Percentiles rank a stretch among this genome's conserved stretches.
Conservation (phyloP, 345 rosid species). For the Salix purpurea region DNA sequence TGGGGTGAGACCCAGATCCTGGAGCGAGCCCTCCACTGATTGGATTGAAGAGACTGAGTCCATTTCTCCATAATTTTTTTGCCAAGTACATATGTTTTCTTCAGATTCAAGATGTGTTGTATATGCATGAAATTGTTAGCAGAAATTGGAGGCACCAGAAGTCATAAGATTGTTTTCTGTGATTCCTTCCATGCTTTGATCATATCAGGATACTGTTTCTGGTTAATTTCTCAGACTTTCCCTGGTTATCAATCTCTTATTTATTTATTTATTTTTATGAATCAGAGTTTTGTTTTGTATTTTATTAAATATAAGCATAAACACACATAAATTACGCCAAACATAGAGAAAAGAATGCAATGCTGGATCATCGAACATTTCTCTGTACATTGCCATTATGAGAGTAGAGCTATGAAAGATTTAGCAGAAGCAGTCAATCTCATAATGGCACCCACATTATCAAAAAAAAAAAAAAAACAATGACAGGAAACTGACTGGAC, state of each 20-base stretch:
- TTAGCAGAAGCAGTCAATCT: background rate
- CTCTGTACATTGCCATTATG: background rate
- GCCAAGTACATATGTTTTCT: background rate
- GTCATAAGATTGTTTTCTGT: background rate
- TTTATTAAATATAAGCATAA: too few species aligned
- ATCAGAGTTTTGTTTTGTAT: background rate
- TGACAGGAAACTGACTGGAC: background rate
- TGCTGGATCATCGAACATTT: background rate
- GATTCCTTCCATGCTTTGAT: background rate
- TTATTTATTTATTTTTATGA: background rate
- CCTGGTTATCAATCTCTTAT: background rate
- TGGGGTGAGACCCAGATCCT: constrained; percentile 68
- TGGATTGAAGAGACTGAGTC: constrained; percentile 54
- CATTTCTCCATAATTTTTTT: constrained; percentile 12
- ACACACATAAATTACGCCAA: background rate
- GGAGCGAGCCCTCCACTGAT: constrained; percentile 68
- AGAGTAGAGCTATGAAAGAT: background rate
- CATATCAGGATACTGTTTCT: background rate
- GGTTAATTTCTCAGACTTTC: background rate
- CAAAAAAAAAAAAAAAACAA: too few species aligned
- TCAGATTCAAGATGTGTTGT: background rate
- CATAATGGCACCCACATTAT: too few species aligned
- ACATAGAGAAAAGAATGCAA: background rate
- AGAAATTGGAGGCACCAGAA: background rate
- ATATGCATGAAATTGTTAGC: background rate